Evolutionary conservation across 768 basidiomycete genomes (phyloP).

Genomic region (Suillus luteus): DNA sequence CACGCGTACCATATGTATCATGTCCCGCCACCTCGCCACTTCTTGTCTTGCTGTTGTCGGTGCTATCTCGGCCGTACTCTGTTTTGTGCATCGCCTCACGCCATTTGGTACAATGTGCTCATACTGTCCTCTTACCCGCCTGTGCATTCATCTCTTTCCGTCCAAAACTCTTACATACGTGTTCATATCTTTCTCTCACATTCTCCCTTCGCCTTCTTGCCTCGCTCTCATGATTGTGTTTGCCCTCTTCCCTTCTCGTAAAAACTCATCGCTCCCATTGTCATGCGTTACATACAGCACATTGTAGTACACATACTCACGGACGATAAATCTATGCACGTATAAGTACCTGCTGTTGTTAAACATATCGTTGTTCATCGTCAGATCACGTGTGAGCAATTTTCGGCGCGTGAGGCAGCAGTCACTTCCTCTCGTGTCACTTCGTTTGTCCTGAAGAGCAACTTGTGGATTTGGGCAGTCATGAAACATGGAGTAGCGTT

Average conservation of each 20-base stretch:
- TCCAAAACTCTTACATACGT: slow-evolving; percentile 19
- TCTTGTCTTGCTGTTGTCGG: slow-evolving; percentile 30
- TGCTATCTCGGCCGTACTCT: slow-evolving; percentile 14
- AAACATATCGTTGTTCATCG: slow-evolving; percentile 3
- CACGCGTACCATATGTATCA: slow-evolving; percentile 19
- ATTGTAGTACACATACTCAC: slow-evolving; percentile 11
- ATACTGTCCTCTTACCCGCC: slow-evolving; percentile 25
- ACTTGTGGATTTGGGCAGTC: slow-evolving; percentile 15
- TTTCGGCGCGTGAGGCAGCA: neutral
- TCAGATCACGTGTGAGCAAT: slow-evolving; percentile 4
- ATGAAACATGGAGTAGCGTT: slow-evolving; percentile 97
- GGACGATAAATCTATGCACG: slow-evolving; percentile 12
- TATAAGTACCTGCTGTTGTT: slow-evolving; percentile 8
- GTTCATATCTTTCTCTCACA: slow-evolving; percentile 4
- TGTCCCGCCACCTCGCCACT: slow-evolving; percentile 27
- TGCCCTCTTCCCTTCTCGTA: slow-evolving; percentile 7
- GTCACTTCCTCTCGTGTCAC: neutral
- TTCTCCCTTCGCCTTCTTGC: slow-evolving; percentile 17
- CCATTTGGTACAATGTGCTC: slow-evolving; percentile 19
- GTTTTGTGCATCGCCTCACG: slow-evolving; percentile 15
- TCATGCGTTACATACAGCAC: slow-evolving; percentile 11
- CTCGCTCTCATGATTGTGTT: slow-evolving; percentile 4
- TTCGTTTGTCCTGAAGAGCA: neutral
- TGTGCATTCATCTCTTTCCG: slow-evolving; percentile 24
- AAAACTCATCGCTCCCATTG: slow-evolving; percentile 7